Percentiles rank a stretch among this genome's conserved stretches.
These are phyloP conservation scores for Capsicum baccatum DNA, from an alignment of 257 asterid genomes.

Conservation along the genomic window DNA sequence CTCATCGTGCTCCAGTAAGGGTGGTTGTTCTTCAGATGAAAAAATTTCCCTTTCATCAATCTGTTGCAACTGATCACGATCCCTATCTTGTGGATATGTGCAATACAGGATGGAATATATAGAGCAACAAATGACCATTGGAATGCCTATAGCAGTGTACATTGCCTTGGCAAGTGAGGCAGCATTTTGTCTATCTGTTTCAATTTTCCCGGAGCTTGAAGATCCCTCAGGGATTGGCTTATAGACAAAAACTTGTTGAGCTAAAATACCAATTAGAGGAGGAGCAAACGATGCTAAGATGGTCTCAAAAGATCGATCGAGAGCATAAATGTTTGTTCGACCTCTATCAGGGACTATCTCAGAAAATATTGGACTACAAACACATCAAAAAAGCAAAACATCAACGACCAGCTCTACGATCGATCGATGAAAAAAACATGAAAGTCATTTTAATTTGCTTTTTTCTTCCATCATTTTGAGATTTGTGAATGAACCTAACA, in stretches of 20 bases:
- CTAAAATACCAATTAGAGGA: constrained; percentile 67
- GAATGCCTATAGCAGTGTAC: constrained; percentile 80
- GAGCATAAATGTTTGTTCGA: constrained; percentile 31
- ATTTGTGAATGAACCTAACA: neutral
- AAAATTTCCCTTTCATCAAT: neutral
- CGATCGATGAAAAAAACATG: neutral
- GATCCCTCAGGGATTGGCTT: constrained; percentile 50
- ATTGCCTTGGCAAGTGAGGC: constrained; percentile 89
- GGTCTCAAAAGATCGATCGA: constrained; percentile 52
- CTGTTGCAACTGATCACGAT: neutral
- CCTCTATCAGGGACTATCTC: constrained; percentile 34
- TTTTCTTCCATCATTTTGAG: neutral
- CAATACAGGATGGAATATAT: neutral
- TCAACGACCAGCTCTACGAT: neutral
- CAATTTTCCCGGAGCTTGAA: neutral
- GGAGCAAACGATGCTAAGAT: constrained; percentile 85
- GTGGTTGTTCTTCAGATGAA: neutral
- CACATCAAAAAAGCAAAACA: constrained; percentile 52
- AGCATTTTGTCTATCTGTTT: constrained; percentile 63
- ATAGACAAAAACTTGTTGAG: constrained; percentile 70
- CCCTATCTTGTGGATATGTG: constrained; percentile 22
- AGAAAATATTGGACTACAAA: constrained; percentile 34
- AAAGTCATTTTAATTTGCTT: neutral
- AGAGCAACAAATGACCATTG: constrained; percentile 63
- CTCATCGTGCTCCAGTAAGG: constrained; percentile 49